Base-by-base conservation (phyloP, 1,284 basidiomycete species). In the Melampsora americana region DNA sequence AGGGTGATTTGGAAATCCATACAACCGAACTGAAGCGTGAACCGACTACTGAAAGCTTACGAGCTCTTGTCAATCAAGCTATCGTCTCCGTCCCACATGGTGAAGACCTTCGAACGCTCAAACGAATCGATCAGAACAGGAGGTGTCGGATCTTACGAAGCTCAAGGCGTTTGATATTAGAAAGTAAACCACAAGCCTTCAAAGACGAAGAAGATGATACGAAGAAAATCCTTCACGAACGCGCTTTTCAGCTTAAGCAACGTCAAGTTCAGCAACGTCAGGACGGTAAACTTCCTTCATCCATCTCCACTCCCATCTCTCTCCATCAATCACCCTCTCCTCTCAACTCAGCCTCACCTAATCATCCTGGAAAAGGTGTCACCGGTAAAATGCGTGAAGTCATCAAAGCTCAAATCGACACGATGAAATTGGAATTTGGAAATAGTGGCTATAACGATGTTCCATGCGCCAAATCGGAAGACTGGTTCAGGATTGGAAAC, bases 201-300 rank as follows among this genome's bases (percentile, higher is more conserved):
- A 56, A 56, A 18, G 53, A 56, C n/a, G 53, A 56, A 28, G 53
- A 56, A 56, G 53, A 56, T n/a, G 53, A 56, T 16, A 56, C 53
- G 26, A 56, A 56, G 53, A 56, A 56, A 56, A 56, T 56, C 26
- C 53, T 56, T 28, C 53, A 56, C 26, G 53, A 56, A 56, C 53
- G 53, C 26, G 53, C 26, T n/a, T 56, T 23, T 28, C 53, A 56
- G 26, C 53, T 56, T 18, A 56, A 56, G 53, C 11, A 23, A 18
- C 53, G 53, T 56, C 20, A 28, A 28, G 20, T 16, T 23, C n/a
- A 11, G 18, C 53, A 56, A 56, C 20, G 53, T n/a, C 42, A 42
- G 42, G 42, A 42, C 11, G 42, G 42, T 2, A 42, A 42, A 42
- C 42, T 42, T 12, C 42, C 42, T 42, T 9, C 42, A 42, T 42